These are phyloP conservation scores for Sclerotinia nivalis DNA, from an alignment of 2,329 filamentous ascomycete species.

Conservation along the genomic window DNA sequence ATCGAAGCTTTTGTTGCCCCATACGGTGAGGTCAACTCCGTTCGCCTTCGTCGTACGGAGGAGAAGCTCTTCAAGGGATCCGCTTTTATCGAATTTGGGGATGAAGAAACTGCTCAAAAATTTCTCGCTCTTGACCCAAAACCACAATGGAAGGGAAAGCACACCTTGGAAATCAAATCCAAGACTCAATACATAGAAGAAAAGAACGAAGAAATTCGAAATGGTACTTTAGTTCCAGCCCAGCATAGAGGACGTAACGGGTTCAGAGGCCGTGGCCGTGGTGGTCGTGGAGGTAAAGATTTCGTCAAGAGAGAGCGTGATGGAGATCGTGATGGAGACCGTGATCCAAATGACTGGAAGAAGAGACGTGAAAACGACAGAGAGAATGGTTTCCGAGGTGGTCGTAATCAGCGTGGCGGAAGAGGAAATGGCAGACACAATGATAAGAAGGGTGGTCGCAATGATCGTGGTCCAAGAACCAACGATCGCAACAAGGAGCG, in stretches of 20 bases:
- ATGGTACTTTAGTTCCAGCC: conserved; percentile 64
- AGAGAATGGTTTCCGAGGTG: conserved; percentile 57
- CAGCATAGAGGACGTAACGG: conserved; percentile 30
- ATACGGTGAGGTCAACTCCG: conserved; percentile 75
- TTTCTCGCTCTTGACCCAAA: conserved; percentile 80
- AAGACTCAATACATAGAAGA: conserved; percentile 86
- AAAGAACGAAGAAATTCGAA: conserved; percentile 70
- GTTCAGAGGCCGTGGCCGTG: conserved; percentile 44
- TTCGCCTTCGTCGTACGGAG: conserved; percentile 79
- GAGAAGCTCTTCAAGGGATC: conserved; percentile 88
- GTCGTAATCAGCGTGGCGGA: conserved; percentile 43
- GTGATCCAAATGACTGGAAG: conserved; percentile 62
- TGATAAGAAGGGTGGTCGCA: conserved; percentile 39
- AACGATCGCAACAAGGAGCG: conserved; percentile 43
- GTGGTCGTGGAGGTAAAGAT: conserved; percentile 30
- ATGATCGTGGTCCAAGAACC: conserved; percentile 44
- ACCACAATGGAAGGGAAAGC: conserved; percentile 75
- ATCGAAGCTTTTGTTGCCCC: conserved; percentile 88
- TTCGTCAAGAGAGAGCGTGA: conserved; percentile 18
- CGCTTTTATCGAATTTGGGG: conserved; percentile 89
- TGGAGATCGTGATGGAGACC: conserved; percentile 39
- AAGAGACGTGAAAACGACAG: conserved; percentile 62
- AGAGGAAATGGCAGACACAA: conserved; percentile 42
- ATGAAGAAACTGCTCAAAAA: conserved; percentile 73
- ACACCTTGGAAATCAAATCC: conserved; percentile 77